phyloP scores from a whole-genome alignment of 345 rosid genomes.

The Murraya paniculata region DNA sequence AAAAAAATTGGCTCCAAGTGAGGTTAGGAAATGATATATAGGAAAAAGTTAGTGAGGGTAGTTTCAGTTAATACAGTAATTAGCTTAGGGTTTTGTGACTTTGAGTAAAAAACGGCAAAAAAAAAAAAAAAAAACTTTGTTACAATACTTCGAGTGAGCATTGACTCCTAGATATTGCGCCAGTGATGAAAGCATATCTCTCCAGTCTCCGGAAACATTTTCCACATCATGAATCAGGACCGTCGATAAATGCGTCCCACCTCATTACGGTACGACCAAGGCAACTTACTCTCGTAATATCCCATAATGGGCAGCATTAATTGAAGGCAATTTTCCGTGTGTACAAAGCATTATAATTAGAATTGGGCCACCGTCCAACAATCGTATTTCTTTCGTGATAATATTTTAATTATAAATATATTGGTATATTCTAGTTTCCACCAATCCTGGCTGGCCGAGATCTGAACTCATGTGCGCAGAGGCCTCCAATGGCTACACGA shows the following conservation, averaged over 20 bases:
- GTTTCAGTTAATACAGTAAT: conserved; percentile 9
- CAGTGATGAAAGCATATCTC: neutral
- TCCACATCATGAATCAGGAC: conserved; percentile 10
- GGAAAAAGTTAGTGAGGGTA: conserved; percentile 3
- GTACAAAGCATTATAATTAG: neutral
- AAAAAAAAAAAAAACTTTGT: neutral
- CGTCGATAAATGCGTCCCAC: conserved; percentile 15
- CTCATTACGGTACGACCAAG: conserved; percentile 12
- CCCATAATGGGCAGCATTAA: neutral
- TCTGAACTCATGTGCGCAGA: conserved; percentile 9
- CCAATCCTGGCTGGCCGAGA: conserved; percentile 7
- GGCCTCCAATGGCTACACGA: conserved; percentile 1
- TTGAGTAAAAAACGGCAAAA: no score
- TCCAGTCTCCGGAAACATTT: neutral
- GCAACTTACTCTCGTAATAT: neutral
- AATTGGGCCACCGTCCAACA: neutral
- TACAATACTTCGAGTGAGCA: neutral
- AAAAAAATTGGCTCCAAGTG: neutral
- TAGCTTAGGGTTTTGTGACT: conserved; percentile 10
- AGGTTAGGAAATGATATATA: neutral
- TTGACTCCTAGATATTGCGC: conserved; percentile 1
- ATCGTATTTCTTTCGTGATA: neutral
- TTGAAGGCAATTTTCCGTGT: neutral
- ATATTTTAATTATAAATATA: neutral
- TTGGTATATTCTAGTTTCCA: conserved; percentile 10